A percentile compares a stretch with the other conserved stretches of the same genome.
Conservation (phyloP, 116 monocot genomes). For the Iris pallida region DNA sequence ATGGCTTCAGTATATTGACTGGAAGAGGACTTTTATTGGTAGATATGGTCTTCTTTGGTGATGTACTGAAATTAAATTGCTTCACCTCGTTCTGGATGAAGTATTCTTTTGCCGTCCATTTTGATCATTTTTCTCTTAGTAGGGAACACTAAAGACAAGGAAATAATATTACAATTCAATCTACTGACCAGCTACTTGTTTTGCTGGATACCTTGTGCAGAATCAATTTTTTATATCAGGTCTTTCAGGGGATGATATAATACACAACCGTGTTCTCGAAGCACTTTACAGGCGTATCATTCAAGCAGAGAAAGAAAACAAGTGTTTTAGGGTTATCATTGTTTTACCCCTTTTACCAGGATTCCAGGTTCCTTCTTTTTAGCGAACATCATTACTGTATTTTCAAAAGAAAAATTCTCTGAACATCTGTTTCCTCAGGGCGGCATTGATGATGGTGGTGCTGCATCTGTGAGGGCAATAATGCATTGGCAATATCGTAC, state of each 20-base stretch:
- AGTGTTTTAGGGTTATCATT: conserved; percentile 88
- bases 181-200: conserved; percentile 11
- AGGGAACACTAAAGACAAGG: too few relatives aligned
- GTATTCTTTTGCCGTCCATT: not conserved
- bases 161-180: too few relatives aligned
- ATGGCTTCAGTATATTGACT: too few relatives aligned
- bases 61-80: not conserved
- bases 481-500: conserved; percentile 98
- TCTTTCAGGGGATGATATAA: conserved; percentile 87
- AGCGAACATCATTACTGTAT: not conserved
- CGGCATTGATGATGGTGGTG: conserved; percentile 93
- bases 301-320: conserved; percentile 80
- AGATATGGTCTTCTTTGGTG: not conserved
- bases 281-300: conserved; percentile 83
- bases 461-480: conserved; percentile 97
- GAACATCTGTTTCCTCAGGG: conserved; percentile 39
- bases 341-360: conserved; percentile 95
- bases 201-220: conserved; percentile 38
- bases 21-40: too few relatives aligned
- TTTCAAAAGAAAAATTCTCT: not conserved
- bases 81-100: not conserved
- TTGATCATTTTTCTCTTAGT: too few relatives aligned
- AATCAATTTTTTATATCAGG: conserved; percentile 99
- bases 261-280: conserved; percentile 88
- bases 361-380: conserved; percentile 65